Conservation (phyloP, 2,329 filamentous ascomycete species). For the Madurella mycetomatis region DNA sequence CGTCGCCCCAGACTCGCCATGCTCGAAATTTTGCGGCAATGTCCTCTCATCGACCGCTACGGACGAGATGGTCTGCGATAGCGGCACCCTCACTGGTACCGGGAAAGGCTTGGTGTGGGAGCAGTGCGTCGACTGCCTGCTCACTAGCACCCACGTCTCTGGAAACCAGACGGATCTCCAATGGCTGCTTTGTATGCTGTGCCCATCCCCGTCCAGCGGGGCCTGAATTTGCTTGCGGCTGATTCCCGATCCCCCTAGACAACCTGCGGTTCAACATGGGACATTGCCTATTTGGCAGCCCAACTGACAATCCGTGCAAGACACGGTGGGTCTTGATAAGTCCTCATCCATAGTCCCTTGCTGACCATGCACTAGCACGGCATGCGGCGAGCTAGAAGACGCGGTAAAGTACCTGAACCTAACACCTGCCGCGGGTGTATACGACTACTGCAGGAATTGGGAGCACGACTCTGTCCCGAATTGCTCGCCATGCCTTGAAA, state of each 20-base stretch:
- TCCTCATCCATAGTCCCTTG: not conserved
- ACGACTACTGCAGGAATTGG: slow-evolving; percentile 53
- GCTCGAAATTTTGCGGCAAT: slow-evolving; percentile 50
- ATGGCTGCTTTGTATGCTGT: slow-evolving; percentile 50
- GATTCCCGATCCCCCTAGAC: slow-evolving; percentile 37
- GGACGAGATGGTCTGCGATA: slow-evolving; percentile 47
- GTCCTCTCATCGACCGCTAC: slow-evolving; percentile 42
- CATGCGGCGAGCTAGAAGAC: slow-evolving; percentile 46
- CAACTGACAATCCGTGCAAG: slow-evolving; percentile 45
- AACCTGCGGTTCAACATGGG: slow-evolving; percentile 54
- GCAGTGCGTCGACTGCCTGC: slow-evolving; percentile 49
- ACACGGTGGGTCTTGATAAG: slow-evolving; percentile 42
- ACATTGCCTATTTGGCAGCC: slow-evolving; percentile 48
- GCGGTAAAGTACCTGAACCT: slow-evolving; percentile 49
- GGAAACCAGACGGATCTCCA: slow-evolving; percentile 49
- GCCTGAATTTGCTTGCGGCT: not conserved
- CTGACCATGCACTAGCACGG: slow-evolving; percentile 40
- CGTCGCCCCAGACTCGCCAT: slow-evolving; percentile 46
- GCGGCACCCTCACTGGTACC: slow-evolving; percentile 34
- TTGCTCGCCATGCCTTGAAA: slow-evolving; percentile 46
- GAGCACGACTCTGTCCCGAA: slow-evolving; percentile 35
- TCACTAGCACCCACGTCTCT: slow-evolving; percentile 43
- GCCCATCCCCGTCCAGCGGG: not conserved
- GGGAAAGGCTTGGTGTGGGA: slow-evolving; percentile 46
- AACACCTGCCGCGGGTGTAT: slow-evolving; percentile 40